phyloP scores from a whole-genome alignment of 2,329 filamentous ascomycete species.

The Cadophora luteo-olivacea region DNA sequence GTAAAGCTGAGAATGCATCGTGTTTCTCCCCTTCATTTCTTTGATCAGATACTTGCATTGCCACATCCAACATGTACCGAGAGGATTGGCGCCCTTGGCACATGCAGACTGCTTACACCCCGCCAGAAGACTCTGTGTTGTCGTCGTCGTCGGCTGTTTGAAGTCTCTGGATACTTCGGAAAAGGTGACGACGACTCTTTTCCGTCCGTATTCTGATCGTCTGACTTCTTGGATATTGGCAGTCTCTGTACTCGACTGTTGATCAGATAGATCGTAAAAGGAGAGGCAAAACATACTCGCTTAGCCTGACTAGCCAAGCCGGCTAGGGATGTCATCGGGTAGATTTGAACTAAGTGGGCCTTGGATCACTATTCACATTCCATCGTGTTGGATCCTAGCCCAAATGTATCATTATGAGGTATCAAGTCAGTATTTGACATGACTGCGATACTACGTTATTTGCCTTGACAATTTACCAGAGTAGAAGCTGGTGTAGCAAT shows the following conservation, averaged over 20 bases:
- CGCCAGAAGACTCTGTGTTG: not conserved
- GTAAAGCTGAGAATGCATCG: not conserved
- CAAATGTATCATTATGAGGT: no score
- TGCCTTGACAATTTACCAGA: no score
- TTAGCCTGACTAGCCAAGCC: no score
- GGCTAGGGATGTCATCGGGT: no score
- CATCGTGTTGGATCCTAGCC: no score
- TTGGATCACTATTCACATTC: no score
- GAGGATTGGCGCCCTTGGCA: not conserved
- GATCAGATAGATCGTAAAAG: not conserved
- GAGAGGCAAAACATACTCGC: no score
- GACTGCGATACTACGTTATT: no score
- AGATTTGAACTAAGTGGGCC: no score
- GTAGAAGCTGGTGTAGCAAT: no score
- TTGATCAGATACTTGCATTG: not conserved
- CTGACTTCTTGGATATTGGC: not conserved
- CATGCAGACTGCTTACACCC: constrained; percentile 1
- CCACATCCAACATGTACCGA: constrained; percentile 4
- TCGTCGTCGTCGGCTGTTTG: not conserved
- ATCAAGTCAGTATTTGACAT: no score
- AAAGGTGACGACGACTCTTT: not conserved
- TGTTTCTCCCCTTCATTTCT: not conserved
- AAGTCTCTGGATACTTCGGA: not conserved
- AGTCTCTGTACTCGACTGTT: not conserved
- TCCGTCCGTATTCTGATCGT: not conserved